Percentiles rank a stretch among this genome's conserved stretches.
phyloP scores from a whole-genome alignment of 2,329 filamentous ascomycete species.

The Mycosphaerella sp. region DNA sequence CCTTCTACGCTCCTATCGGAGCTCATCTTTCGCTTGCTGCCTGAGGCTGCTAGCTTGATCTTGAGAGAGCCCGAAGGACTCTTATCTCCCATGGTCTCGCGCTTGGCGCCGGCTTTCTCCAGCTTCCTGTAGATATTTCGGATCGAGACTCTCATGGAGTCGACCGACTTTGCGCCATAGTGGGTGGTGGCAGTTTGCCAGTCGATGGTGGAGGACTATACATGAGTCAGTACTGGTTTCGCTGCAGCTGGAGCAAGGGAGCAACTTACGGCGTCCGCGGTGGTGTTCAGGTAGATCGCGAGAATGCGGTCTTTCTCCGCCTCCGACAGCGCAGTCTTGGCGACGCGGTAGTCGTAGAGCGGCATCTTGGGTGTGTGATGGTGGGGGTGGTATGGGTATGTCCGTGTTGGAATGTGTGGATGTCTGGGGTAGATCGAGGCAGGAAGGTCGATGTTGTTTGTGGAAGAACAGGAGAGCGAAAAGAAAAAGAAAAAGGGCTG shows the following conservation, averaged over 20 bases:
- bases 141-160: slow-evolving; percentile 24
- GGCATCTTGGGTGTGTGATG: slow-evolving; percentile 13
- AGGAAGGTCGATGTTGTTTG: neutral
- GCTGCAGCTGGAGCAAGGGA: neutral
- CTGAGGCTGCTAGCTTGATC: slow-evolving; percentile 8
- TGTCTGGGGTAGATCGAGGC: neutral
- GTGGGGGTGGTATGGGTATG: neutral
- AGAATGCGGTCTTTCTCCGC: slow-evolving; percentile 30
- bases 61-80: neutral
- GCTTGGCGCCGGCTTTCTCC: slow-evolving; percentile 22
- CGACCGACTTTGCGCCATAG: slow-evolving; percentile 25
- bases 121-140: slow-evolving; percentile 29
- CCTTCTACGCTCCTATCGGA: neutral
- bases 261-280: slow-evolving; percentile 16
- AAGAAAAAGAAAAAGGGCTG: too few relatives aligned
- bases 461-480: neutral
- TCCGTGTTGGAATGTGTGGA: neutral
- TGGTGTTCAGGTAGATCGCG: slow-evolving; percentile 24
- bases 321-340: slow-evolving; percentile 24
- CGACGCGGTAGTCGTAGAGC: slow-evolving; percentile 26
- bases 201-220: slow-evolving; percentile 25
- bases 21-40: slow-evolving; percentile 30
- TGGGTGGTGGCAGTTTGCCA: slow-evolving; percentile 28
- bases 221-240: slow-evolving; percentile 7
- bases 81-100: slow-evolving; percentile 5